Conservation (phyloP, 2,329 filamentous ascomycete species). For the Capronia coronata region DNA sequence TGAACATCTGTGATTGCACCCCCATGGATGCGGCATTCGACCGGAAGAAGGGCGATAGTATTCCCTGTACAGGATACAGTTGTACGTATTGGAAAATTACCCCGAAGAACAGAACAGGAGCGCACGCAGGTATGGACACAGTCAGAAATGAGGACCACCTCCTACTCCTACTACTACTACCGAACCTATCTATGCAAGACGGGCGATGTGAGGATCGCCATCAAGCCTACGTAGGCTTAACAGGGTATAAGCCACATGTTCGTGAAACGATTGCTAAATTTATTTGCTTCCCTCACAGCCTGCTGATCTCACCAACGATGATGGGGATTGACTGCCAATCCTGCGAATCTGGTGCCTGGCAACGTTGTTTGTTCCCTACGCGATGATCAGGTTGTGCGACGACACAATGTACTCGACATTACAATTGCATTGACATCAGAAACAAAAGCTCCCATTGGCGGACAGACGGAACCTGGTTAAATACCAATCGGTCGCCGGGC, state of each 20-base stretch:
- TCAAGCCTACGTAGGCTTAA: too few relatives aligned
- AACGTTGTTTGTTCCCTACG: not conserved
- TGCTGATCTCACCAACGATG: conserved; percentile 7
- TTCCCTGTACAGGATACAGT: not conserved
- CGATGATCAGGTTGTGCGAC: not conserved
- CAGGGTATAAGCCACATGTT: not conserved
- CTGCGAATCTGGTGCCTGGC: conserved; percentile 1
- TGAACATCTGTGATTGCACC: not conserved
- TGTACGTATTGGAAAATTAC: too few relatives aligned
- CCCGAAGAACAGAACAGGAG: too few relatives aligned
- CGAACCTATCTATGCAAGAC: too few relatives aligned
- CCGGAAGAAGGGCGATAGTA: not conserved
- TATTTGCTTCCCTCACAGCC: conserved; percentile 6
- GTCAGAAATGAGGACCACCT: too few relatives aligned
- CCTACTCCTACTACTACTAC: too few relatives aligned
- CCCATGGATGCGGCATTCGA: not conserved
- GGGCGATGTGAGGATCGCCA: too few relatives aligned
- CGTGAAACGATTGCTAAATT: conserved; percentile 6
- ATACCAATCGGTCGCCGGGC: not conserved
- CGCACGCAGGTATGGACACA: too few relatives aligned
- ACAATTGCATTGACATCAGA: not conserved
- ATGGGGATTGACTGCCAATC: not conserved
- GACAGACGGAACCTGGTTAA: too few relatives aligned
- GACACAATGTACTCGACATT: not conserved
- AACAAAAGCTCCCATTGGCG: not conserved